Base-by-base conservation (phyloP, 352 stramenopile genomes). In the Phytophthora agathidicida region DNA sequence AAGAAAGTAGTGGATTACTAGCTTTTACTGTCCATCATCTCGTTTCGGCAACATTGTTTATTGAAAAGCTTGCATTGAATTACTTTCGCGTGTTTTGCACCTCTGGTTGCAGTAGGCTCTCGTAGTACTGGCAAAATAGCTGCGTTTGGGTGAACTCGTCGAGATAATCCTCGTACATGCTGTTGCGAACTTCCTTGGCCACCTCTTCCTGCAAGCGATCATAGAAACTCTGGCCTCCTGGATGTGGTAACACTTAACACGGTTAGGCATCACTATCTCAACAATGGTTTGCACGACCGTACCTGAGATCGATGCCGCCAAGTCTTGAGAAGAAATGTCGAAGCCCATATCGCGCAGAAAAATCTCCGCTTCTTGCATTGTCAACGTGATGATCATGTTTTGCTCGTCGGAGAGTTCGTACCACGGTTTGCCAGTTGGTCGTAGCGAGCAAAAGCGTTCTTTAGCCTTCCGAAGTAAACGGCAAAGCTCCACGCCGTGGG, bases 1-100 rank as follows among this genome's bases (percentile, higher is more conserved):
- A 94, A 94, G 60, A 93, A 88, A 60, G 88, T 91, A 20, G 77
- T 98, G 35, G 83, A 97, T 54, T 97, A 87, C 59, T 97, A 76
- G 23, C 3, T 30, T 33, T 37, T 44, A 46, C 54, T 26, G 28
- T 31, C 13, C 19, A 36, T n/a, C n/a, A n/a, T n/a, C n/a, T n/a
- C 17, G 22, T 32, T 57, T 44, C 16, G n/a, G n/a, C 22, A 61
- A 32, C 30, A 24, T 37, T 62, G 37, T 48, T 30, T 35, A 27
- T 32, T 30, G 2, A 14, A 27, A 46, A 9, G 2, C 3, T 28
- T 19, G 32, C 14, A 27, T 28, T 16, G n/a, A n/a, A 43, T 26
- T 59, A 47, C 45, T 69, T 60, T 51, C 46, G 59, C 7, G 24
- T 20, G 31, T 56, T 64, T 16, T 67, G 57, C 7, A 49, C 44